Conservation (phyloP, 2,329 filamentous ascomycete genomes). For the Xylariaceae sp. region DNA sequence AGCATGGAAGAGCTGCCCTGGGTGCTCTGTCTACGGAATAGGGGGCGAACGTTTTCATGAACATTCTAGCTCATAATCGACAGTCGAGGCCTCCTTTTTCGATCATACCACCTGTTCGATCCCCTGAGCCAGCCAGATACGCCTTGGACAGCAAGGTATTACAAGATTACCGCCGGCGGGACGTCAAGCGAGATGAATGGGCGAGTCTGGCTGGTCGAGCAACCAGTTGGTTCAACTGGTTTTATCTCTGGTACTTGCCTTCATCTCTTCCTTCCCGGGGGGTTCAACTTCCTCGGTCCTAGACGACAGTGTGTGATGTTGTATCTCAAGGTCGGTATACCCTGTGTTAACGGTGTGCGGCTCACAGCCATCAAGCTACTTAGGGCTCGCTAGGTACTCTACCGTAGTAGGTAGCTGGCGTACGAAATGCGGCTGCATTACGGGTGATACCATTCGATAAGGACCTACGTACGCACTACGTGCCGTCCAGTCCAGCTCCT, state of each 20-base stretch:
- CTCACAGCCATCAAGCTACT: constrained; percentile 1
- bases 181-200: constrained; percentile 3
- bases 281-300: not conserved
- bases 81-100: constrained; percentile 19
- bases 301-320: not conserved
- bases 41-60: constrained; percentile 1
- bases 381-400: not conserved
- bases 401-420: not conserved
- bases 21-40: not conserved
- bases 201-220: not conserved
- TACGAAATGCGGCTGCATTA: constrained; percentile 16
- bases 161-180: not conserved
- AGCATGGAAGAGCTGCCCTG: constrained; percentile 6
- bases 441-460: constrained; percentile 11
- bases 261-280: not conserved
- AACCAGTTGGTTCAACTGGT: not conserved
- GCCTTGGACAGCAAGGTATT: not conserved
- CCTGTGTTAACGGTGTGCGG: constrained; percentile 4
- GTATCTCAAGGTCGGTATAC: not conserved
- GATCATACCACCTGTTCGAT: constrained; percentile 8
- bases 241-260: not conserved
- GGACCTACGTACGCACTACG: constrained; percentile 5
- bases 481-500: not conserved
- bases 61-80: constrained; percentile 6
- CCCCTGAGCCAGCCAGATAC: constrained; percentile 1